Evolutionary conservation across 1,284 basidiomycete species (phyloP), one percentile per base, ranked within the genome.

Genomic region (Ustilago esculenta): DNA sequence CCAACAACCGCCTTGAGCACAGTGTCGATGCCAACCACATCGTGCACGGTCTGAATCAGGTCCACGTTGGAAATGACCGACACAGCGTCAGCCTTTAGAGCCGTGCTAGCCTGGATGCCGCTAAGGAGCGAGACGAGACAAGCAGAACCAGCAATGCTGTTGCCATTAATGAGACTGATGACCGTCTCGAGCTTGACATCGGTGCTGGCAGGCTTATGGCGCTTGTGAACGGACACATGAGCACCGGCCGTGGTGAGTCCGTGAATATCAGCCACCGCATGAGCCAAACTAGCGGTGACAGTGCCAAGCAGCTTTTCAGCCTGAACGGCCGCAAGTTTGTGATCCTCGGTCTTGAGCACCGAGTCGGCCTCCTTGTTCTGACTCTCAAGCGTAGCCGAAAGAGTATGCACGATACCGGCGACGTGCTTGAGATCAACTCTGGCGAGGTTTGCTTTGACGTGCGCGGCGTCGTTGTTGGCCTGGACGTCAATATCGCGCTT

Each of bases 371-470:
- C 23, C 29, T 49, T 24, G 37, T 18, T 44, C 23, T 60, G 40
- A 21, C n/a, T 12, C 36, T 67, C 57, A 32, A 67, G 51, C 23
- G 40, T 36, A 23, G 64, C 56, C 6, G 64, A 55, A 17, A 67
- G 52, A 12, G 46, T 55, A 39, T 67, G 64, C 27, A 67, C 47
- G 32, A 50, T 24, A n/a, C 43, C 25, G 21, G 64, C 64, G 12
- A 58, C 48, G 33, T 48, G 40, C 57, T 60, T 67, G 48, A 67
- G 42, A 30, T 60, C 39, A 18, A 55, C 50, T 0, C 20, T 12
- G 10, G 24, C 37, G 35, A 54, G 48, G 6, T 39, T 40, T 21
- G 29, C 47, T 8, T 41, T 27, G n/a, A n/a, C n/a, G n/a, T n/a
- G n/a, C n/a, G n/a, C n/a, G 37, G 43, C 43, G 23, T 15, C 30